Percentiles rank a stretch among this genome's conserved stretches.
Evolutionary conservation across 2,329 filamentous ascomycete genomes (phyloP).

Genomic region (Penicillium italicum): DNA sequence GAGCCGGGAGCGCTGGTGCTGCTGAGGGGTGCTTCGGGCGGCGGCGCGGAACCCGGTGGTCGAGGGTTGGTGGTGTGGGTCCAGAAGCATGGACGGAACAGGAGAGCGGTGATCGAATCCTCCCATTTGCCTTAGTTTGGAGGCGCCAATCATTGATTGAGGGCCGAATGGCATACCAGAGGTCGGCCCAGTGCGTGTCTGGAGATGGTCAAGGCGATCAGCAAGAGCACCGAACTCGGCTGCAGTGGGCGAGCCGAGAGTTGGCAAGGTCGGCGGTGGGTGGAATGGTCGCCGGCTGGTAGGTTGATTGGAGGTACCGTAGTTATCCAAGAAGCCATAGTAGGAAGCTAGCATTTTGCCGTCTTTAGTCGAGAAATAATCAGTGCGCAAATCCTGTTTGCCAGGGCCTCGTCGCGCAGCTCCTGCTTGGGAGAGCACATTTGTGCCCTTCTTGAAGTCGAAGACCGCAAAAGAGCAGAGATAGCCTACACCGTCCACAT

Average conservation of each 20-base stretch:
- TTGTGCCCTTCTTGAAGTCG: conserved; percentile 82
- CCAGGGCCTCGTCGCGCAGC: conserved; percentile 28
- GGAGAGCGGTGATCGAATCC: conserved; percentile 35
- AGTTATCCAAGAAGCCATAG: conserved; percentile 91
- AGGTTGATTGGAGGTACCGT: conserved; percentile 66
- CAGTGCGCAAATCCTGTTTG: conserved; percentile 69
- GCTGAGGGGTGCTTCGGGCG: conserved; percentile 22
- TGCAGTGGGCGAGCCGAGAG: conserved; percentile 59
- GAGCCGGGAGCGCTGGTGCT: conserved; percentile 30
- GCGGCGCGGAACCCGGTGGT: conserved; percentile 35
- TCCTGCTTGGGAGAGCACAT: conserved; percentile 48
- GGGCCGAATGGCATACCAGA: conserved; percentile 22
- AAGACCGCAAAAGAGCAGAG: conserved; percentile 98
- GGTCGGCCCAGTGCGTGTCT: conserved; percentile 18
- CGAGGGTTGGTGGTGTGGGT: conserved; percentile 47
- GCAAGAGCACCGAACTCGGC: conserved; percentile 46
- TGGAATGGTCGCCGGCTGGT: conserved; percentile 58
- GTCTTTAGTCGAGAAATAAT: conserved; percentile 93
- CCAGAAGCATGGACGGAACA: conserved; percentile 44
- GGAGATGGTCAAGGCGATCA: conserved; percentile 30
- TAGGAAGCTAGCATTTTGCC: conserved; percentile 98
- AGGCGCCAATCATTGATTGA: conserved; percentile 28
- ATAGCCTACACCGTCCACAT: conserved; percentile 92
- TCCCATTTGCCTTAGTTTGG: conserved; percentile 25
- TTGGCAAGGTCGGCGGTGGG: conserved; percentile 71